A percentile compares a stretch with the other conserved stretches of the same genome.
These are phyloP conservation scores for Heimioporus punctisporus DNA, from an alignment of 1,284 basidiomycete species.

Conservation along the genomic window DNA sequence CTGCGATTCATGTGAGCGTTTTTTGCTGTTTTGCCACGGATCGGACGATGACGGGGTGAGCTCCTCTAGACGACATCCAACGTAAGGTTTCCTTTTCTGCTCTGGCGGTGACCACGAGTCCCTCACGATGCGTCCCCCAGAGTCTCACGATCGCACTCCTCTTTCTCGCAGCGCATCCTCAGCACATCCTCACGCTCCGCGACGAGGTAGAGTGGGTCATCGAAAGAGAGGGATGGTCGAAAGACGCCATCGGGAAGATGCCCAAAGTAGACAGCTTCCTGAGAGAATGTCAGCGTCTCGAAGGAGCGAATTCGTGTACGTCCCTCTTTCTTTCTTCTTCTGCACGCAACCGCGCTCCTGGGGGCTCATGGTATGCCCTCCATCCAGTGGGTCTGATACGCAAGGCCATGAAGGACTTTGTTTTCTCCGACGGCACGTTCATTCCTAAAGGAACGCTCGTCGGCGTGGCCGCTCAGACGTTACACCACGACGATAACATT, in stretches of 20 bases:
- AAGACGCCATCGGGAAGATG: slow-evolving; percentile 41
- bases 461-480: slow-evolving; percentile 20
- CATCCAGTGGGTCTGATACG: slow-evolving; percentile 3
- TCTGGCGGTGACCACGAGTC: background rate
- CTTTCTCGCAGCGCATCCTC: slow-evolving; percentile 26
- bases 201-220: slow-evolving; percentile 39
- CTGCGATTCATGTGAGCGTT: no score
- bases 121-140: background rate
- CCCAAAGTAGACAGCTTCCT: slow-evolving; percentile 48
- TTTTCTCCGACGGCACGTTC: slow-evolving; percentile 43
- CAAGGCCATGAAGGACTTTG: slow-evolving; percentile 31
- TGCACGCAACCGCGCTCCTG: background rate
- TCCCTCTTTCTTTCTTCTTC: no score
- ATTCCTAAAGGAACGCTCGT: slow-evolving; percentile 39
- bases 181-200: slow-evolving; percentile 39
- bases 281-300: slow-evolving; percentile 40
- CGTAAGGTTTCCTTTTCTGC: background rate
- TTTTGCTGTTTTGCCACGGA: no score
- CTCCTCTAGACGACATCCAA: background rate
- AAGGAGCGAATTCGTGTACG: slow-evolving; percentile 32
- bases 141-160: background rate
- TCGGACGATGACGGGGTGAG: no score
- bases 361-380: background rate
- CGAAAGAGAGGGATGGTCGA: slow-evolving; percentile 43
- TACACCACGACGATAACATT: slow-evolving; percentile 28